Conservation (phyloP, 2,329 filamentous ascomycete species). For the Clonostachys rosea region DNA sequence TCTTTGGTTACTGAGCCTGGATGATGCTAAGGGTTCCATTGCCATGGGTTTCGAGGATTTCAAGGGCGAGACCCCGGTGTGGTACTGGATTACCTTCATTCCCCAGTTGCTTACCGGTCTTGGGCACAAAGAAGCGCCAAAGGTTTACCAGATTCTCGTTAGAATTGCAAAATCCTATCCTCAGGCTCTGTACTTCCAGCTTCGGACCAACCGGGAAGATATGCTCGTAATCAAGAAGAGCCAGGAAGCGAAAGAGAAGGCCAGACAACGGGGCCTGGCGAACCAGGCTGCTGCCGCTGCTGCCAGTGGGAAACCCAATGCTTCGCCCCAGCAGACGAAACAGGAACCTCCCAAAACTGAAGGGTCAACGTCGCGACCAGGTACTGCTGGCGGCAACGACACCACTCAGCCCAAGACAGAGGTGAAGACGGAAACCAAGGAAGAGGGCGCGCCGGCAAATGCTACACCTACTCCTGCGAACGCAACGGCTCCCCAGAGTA, state of each 20-base stretch:
- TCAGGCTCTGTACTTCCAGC: slow-evolving; percentile 91
- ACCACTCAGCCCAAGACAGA: slow-evolving; percentile 39
- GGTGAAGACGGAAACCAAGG: slow-evolving; percentile 15
- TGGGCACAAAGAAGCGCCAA: slow-evolving; percentile 83
- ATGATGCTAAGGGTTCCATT: slow-evolving; percentile 80
- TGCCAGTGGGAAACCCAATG: slow-evolving; percentile 36
- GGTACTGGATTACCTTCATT: slow-evolving; percentile 99
- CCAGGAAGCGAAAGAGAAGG: slow-evolving; percentile 69
- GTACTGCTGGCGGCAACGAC: slow-evolving; percentile 43
- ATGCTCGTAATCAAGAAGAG: slow-evolving; percentile 88
- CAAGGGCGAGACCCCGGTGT: slow-evolving; percentile 94
- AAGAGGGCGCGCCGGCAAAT: slow-evolving; percentile 13
- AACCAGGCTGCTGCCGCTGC: slow-evolving; percentile 33
- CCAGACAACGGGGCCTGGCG: slow-evolving; percentile 41
- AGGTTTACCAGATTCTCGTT: slow-evolving; percentile 79
- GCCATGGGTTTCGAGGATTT: slow-evolving; percentile 89
- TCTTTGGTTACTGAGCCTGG: slow-evolving; percentile 90
- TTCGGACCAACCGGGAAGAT: slow-evolving; percentile 90
- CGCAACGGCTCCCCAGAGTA: slow-evolving; percentile 9
- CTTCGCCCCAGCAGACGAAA: slow-evolving; percentile 42
- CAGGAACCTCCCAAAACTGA: slow-evolving; percentile 39
- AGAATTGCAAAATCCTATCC: slow-evolving; percentile 96
- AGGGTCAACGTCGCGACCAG: slow-evolving; percentile 36
- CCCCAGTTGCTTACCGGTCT: slow-evolving; percentile 91
- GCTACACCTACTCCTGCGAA: slow-evolving; percentile 10